These are phyloP conservation scores for Schrenkiella parvula DNA, from an alignment of 345 rosid species.

Conservation along the genomic window DNA sequence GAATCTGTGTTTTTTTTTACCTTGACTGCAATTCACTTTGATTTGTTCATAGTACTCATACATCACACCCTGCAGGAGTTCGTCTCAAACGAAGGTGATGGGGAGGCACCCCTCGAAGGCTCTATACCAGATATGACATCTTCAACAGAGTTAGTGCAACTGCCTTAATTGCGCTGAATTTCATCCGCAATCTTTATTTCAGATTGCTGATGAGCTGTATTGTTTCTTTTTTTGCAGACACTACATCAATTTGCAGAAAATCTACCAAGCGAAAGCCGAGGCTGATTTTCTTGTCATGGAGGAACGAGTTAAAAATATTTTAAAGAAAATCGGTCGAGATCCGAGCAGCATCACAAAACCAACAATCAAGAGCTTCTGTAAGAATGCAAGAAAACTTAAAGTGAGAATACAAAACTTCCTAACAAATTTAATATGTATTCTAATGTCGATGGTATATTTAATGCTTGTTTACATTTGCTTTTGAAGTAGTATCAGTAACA, in stretches of 20 bases:
- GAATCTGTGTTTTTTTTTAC: neutral
- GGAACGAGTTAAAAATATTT: slow-evolving; percentile 53
- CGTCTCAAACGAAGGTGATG: slow-evolving; percentile 76
- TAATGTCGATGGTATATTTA: neutral
- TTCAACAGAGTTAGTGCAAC: slow-evolving; percentile 81
- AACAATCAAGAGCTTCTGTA: slow-evolving; percentile 72
- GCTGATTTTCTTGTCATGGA: slow-evolving; percentile 76
- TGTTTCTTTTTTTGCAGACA: slow-evolving; percentile 51
- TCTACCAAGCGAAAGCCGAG: slow-evolving; percentile 90
- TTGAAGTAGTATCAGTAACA: slow-evolving; percentile 9
- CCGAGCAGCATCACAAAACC: slow-evolving; percentile 59
- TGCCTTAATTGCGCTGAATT: neutral
- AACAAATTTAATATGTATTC: neutral
- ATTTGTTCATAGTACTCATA: neutral
- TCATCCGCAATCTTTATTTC: neutral
- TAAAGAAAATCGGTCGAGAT: slow-evolving; percentile 76
- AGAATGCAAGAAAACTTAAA: slow-evolving; percentile 84
- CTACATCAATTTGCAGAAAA: slow-evolving; percentile 81
- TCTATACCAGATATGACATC: slow-evolving; percentile 99
- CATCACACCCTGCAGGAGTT: slow-evolving; percentile 59
- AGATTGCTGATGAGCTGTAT: slow-evolving; percentile 10
- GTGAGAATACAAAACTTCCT: slow-evolving; percentile 40
- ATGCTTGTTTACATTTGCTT: neutral
- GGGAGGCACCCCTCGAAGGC: slow-evolving; percentile 96
- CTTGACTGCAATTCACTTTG: neutral